Evolutionary conservation across 345 rosid genomes (phyloP).

Genomic region (Alliaria petiolata): DNA sequence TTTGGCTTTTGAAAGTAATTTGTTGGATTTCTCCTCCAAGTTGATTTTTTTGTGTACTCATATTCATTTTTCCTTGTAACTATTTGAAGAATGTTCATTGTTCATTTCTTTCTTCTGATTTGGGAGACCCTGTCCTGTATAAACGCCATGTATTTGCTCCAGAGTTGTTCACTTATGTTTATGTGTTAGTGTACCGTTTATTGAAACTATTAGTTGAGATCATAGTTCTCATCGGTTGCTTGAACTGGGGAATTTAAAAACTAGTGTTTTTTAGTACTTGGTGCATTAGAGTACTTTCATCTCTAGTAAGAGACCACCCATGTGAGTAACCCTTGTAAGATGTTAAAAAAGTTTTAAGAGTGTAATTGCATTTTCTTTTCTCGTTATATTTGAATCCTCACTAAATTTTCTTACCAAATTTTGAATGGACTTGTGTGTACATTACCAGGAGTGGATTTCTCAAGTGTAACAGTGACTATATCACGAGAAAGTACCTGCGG

Average conservation of each 20-base stretch:
- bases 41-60: neutral
- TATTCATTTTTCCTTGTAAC: neutral
- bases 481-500: slow-evolving; percentile 34
- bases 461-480: slow-evolving; percentile 34
- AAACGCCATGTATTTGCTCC: neutral
- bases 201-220: neutral
- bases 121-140: too few relatives aligned
- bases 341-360: neutral
- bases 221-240: neutral
- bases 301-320: too few relatives aligned
- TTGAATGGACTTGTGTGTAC: neutral
- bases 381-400: neutral
- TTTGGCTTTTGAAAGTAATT: neutral
- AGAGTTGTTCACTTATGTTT: neutral
- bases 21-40: neutral
- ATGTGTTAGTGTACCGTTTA: neutral
- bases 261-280: neutral
- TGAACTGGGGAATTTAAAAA: neutral
- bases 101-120: too few relatives aligned
- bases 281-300: neutral
- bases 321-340: neutral
- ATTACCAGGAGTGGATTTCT: slow-evolving; percentile 41
- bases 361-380: neutral
- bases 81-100: neutral
- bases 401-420: neutral